Conservation (phyloP, 345 rosid genomes). For the Camelina sativa region DNA sequence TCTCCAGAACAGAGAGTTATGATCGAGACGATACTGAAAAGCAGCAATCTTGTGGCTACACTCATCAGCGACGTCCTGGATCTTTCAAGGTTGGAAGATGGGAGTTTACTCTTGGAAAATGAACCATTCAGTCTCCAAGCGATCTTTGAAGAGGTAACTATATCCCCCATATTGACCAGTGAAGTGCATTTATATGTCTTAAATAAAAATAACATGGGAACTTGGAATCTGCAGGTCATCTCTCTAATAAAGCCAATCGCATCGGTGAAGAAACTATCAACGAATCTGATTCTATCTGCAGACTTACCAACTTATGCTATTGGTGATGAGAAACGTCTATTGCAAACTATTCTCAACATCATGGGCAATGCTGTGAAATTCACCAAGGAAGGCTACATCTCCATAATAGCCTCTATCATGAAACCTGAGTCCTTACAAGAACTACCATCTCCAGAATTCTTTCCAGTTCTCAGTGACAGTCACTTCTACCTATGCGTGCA, state of each 20-base stretch:
- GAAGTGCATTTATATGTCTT: conserved; percentile 5
- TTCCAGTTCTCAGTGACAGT: conserved; percentile 60
- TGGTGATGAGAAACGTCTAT: conserved; percentile 89
- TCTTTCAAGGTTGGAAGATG: conserved; percentile 92
- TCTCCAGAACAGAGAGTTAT: conserved; percentile 83
- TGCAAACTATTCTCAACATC: conserved; percentile 80
- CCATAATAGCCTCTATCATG: conserved; percentile 73
- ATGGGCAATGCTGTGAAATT: conserved; percentile 94
- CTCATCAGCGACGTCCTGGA: conserved; percentile 90
- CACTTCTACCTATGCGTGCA: conserved; percentile 82
- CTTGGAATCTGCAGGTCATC: conserved; percentile 55
- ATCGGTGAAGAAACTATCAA: conserved; percentile 70
- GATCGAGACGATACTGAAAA: conserved; percentile 86
- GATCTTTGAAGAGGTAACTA: conserved; percentile 70
- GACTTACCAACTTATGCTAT: conserved; percentile 77
- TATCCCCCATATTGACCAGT: neutral
- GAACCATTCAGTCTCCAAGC: conserved; percentile 69
- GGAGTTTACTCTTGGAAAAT: conserved; percentile 73
- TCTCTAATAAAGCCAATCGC: conserved; percentile 81
- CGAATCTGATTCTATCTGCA: conserved; percentile 64
- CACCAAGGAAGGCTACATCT: conserved; percentile 83
- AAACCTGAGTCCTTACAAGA: conserved; percentile 77
- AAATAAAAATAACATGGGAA: neutral
- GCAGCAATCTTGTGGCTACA: conserved; percentile 87
- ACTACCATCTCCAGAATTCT: conserved; percentile 68